Percentiles rank a stretch among this genome's conserved stretches.
Conservation (phyloP, 2,329 filamentous ascomycete genomes). For the Colletotrichum cordylinicola region DNA sequence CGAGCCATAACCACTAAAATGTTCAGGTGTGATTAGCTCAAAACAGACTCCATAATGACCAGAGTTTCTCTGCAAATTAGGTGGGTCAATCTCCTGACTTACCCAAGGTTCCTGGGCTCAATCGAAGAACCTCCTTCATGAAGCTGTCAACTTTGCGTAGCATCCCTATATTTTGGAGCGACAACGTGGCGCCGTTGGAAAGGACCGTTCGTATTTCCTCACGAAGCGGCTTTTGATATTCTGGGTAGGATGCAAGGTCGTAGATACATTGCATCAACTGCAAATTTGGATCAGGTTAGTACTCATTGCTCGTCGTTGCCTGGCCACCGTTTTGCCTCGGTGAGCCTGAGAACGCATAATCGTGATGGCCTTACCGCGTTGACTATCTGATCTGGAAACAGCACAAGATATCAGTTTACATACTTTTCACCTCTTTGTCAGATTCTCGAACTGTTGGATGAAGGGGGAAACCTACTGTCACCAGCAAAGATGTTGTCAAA, state of each 20-base stretch:
- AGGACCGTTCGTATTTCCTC: not conserved
- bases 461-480: not conserved
- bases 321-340: too few species aligned
- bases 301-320: not conserved
- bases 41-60: not conserved
- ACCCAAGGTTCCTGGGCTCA: not conserved
- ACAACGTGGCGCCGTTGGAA: not conserved
- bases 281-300: not conserved
- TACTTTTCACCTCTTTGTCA: not conserved
- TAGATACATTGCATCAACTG: not conserved
- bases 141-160: not conserved
- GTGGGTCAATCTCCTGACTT: not conserved
- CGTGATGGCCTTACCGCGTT: not conserved
- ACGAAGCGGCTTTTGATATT: not conserved
- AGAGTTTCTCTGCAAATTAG: not conserved
- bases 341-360: not conserved
- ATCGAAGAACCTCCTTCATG: not conserved
- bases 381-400: not conserved
- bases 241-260: not conserved
- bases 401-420: not conserved
- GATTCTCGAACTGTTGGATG: not conserved
- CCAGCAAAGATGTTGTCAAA: constrained; percentile 2
- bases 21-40: not conserved
- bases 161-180: not conserved
- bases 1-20: not conserved